Evolutionary conservation across 192 early-diverging fungal genomes (phyloP), one percentile per base, ranked within the genome.

Genomic region (Coemansia sp.): DNA sequence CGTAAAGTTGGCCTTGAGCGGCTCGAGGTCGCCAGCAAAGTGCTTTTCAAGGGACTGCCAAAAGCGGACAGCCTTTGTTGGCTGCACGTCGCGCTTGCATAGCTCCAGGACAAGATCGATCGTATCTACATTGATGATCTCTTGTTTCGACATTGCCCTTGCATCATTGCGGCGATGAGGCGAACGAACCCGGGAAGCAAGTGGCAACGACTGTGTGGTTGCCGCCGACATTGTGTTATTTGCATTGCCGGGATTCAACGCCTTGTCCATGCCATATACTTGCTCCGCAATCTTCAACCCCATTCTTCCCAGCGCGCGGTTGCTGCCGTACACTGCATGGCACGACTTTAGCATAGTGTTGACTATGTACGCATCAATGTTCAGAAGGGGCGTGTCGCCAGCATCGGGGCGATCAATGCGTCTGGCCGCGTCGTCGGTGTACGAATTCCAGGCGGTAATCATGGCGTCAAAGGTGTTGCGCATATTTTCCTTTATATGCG

Each of bases 61-160:
- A 58, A 82, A 77, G 15, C 79, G 79, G n/a, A 69, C 45, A 1
- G 71, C 75, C 66, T 82, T 82, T 41, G 63, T 63, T 9, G 45
- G 45, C 69, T 76, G 61, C 38, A 57, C 33, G 41, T 76, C 79
- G 34, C 75, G 67, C 32, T 34, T 14, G 35, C 79, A 82, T 13
- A 82, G 65, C 1, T 66, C 71, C 22, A 82, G 53, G 3, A 61
- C 72, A 52, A 82, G 59, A 0, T 65, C 72, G 23, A 82, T 32
- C 3, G 72, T 64, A 22, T 63, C 68, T n/a, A 42, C 50, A 40
- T 77, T 71, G 10, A 82, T 29, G 0, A 68, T 43, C 5, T 60
- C 29, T 3, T 25, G 15, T 22, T 50, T 40, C 15, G 49, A 52
- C 49, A 52, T 52, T 22, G 8, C 23, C 49, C 25, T 25, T 22